Conservation (phyloP, 2,329 filamentous ascomycete genomes). For the Juglanconis oblonga region DNA sequence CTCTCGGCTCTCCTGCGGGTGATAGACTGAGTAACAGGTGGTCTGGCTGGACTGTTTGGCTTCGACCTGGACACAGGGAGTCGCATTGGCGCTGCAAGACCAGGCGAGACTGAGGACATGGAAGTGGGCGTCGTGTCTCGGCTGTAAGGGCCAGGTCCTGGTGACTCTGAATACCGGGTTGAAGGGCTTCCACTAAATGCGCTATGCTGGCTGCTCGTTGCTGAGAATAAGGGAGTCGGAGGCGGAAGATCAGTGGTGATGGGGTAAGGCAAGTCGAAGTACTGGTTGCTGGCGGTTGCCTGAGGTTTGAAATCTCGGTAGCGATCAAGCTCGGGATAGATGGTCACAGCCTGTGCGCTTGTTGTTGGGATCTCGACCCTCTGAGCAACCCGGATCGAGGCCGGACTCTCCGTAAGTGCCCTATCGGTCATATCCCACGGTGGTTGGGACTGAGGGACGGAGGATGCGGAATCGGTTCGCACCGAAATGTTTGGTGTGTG, state of each 20-base stretch:
- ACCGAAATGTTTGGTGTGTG: constrained; percentile 34
- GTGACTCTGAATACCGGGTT: constrained; percentile 72
- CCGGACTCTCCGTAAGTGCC: constrained; percentile 40
- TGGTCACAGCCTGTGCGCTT: constrained; percentile 39
- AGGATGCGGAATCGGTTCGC: constrained; percentile 42
- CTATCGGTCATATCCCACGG: constrained; percentile 39
- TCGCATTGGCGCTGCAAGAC: constrained; percentile 49
- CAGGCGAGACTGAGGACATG: constrained; percentile 71
- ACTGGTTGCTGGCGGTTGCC: constrained; percentile 29
- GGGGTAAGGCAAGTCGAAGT: constrained; percentile 50
- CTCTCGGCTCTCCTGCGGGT: constrained; percentile 56
- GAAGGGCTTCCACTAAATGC: constrained; percentile 69
- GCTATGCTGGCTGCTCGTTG: constrained; percentile 53
- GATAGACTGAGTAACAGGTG: constrained; percentile 53
- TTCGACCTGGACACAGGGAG: constrained; percentile 45
- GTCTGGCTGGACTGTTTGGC: constrained; percentile 56
- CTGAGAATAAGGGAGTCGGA: constrained; percentile 63
- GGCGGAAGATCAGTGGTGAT: constrained; percentile 64
- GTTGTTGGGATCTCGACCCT: constrained; percentile 38
- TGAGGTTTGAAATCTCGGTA: constrained; percentile 49
- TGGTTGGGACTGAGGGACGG: constrained; percentile 35
- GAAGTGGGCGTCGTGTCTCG: constrained; percentile 77
- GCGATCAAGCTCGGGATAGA: constrained; percentile 61
- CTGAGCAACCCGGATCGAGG: constrained; percentile 40
- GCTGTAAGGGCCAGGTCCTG: constrained; percentile 67